Base-by-base conservation (phyloP, 257 asterid genomes). In the Capsicum rhomboideum region DNA sequence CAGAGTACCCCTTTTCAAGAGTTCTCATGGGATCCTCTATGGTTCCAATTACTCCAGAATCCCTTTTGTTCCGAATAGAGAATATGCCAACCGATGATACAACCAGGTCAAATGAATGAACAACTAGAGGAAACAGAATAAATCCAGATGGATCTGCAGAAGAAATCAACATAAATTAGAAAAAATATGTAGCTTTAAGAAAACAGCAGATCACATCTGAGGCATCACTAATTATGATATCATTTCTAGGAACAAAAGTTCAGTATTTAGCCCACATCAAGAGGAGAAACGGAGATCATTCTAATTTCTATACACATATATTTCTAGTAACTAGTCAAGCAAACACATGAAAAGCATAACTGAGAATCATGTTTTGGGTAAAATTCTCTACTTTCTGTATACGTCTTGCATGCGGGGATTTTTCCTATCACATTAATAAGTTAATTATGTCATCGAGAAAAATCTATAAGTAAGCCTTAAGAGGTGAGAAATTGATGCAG, bases 121-220 rank as follows among this genome's bases (percentile, higher is more conserved):
- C 97, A 82, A 97, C 99, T 9, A 97, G 98, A 78, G 98, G 99
- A 90, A 97, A 97, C 89, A 97, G 87, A 85, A 97, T 93, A 90
- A 97, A 97, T 82, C 99, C 99, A 40, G 98, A 95, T 69, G 99
- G 98, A 89, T 97, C 99, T 97, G 98, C 97, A 89, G 29, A 84
- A 18, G 85, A 86, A 82, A 58, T 49, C n/a, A 31, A 82, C 37
- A 71, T 21, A 67, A 56, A 68, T 77, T 16, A 77, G 81, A 75
- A 13, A 77, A 49, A 77, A 77, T 6, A 28, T 29, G 14, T 1
- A 77, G 28, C 63, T 28, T 28, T 17, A 77, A 77, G 44, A 37
- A 50, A 77, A 50, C 11, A 50, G 82, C 42, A 50, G 46, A 46
- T 50, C 26, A 0, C 28, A 77, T 50, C 11, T 26, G 17, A 75